Evolutionary conservation across 805 yeast genomes (phyloP), one percentile per base, ranked within the genome.

Genomic region (Ogataea zsoltii): DNA sequence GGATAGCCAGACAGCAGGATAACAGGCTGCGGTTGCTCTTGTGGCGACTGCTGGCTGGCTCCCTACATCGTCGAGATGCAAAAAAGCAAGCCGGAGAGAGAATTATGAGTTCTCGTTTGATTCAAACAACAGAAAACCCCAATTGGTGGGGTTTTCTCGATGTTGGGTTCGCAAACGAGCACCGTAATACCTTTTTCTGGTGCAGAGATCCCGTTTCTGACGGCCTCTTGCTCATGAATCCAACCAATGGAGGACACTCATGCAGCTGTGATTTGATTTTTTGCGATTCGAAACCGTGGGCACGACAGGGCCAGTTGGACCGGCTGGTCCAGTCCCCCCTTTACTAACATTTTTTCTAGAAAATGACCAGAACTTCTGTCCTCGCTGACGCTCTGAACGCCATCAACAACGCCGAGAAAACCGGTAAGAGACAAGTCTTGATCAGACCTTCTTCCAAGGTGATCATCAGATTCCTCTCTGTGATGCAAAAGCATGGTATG

Each of bases 371-470:
- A 82, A 83, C 97, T 65, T 91, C 98, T 68, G 97, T 86, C 75
- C 87, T 91, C 75, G 97, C 97, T 71, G 98, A 91, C 81, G 97
- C 97, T 72, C 85, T 91, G 70, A 92, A 92, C 79, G 85, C 96
- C 68, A 91, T 91, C 77, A 90, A 91, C 92, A 91, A 92, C 77
- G 98, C 98, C 78, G 97, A 92, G 80, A 92, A 90, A 78, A 85
- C 97, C 75, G 98, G 98, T 77, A 92, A 91, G 82, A 88, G 98
- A 82, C 98, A 91, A 81, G 97, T 91, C 66, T 78, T 91, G 71
- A 85, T 91, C 77, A 88, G 97, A 85, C 98, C 98, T 62, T 89
- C 97, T 47, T 91, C 97, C 70, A 91, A 91, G 85, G 98, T 91
- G 69, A 90, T 91, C 80, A 82, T 91, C 86, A 92, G 90, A 80